Evolutionary conservation across 345 rosid genomes (phyloP), one percentile per base, ranked within the genome.

Genomic region (Punica granatum): DNA sequence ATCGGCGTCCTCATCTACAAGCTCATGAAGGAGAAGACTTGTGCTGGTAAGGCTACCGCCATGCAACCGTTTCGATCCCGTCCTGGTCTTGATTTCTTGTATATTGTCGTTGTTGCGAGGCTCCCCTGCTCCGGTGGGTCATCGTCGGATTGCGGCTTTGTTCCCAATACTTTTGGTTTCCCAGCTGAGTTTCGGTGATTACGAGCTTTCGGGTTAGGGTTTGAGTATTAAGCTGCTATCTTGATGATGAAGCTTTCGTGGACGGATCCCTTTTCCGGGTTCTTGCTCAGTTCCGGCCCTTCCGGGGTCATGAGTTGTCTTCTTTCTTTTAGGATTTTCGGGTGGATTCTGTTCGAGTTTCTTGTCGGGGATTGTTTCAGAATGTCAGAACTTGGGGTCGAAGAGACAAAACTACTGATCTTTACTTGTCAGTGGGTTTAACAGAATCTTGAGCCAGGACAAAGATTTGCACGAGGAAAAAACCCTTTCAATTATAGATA

Each of bases 1-100:
- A 95, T 95, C 81, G 78, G 83, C 63, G 96, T 94, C 63, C 95
- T 94, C 41, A 94, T 92, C 32, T 94, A 94, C 78, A 94, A 94
- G 79, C 90, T 95, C 73, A 92, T 76, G 80, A 92, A 90, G 80
- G 99, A 95, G 80, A 95, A 79, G 77, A 92, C 98, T 58, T 95
- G 99, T 73, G 99, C 99, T 15, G 99, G 98, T 89, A 79, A 70
- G 12, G 19, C 61, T 33, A 31, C n/a, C n/a, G n/a, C n/a, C 63
- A n/a, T 2, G 18, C 42, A 30, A 13, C 8, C 18, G 0, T 19
- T 9, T 6, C 25, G 37, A 26, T 48, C 26, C 1, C 1, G 54
- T 3, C 9, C 31, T 0, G n/a, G n/a, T 34, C 31, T 2, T 44
- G 31, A 10, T 68, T 60, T 43, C 1, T 49, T 36, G 46, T 11